phyloP scores from a whole-genome alignment of 768 basidiomycete species.

The Mycena rebaudengoi region DNA sequence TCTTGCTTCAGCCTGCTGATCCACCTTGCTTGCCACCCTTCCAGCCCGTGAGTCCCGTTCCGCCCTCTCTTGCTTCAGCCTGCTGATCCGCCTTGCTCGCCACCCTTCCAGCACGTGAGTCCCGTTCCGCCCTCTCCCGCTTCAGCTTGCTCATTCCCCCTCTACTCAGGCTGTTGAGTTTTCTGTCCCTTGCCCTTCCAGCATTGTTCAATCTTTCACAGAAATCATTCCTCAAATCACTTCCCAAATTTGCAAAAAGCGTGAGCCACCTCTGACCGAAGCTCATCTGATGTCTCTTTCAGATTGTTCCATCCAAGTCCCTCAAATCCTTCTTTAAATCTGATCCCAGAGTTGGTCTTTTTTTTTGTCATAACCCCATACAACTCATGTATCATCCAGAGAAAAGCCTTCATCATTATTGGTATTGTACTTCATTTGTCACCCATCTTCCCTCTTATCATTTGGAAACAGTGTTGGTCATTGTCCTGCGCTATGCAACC shows the following conservation, averaged over 20 bases:
- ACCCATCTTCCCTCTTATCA: background rate
- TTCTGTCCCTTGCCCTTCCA: background rate
- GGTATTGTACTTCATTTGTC: background rate
- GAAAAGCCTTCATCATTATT: background rate
- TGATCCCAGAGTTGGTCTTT: no score
- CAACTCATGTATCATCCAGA: background rate
- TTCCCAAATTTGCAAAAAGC: background rate
- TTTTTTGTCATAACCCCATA: background rate
- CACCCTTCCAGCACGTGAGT: no score
- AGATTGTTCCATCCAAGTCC: conserved; percentile 7
- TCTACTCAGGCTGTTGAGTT: conserved; percentile 1
- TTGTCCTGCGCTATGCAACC: conserved; percentile 4
- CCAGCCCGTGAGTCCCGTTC: no score
- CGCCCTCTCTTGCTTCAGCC: no score
- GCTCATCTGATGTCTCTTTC: background rate
- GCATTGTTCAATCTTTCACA: background rate
- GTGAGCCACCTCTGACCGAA: background rate
- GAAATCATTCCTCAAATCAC: background rate
- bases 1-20: no score
- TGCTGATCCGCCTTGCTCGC: no score
- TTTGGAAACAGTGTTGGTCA: no score
- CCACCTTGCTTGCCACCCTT: no score
- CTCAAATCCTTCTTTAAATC: no score
- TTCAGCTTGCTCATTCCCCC: no score
- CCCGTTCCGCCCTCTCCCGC: no score